Evolutionary conservation across 2,329 filamentous ascomycete species (phyloP).

Genomic region (Pseudodiploospora longispora): DNA sequence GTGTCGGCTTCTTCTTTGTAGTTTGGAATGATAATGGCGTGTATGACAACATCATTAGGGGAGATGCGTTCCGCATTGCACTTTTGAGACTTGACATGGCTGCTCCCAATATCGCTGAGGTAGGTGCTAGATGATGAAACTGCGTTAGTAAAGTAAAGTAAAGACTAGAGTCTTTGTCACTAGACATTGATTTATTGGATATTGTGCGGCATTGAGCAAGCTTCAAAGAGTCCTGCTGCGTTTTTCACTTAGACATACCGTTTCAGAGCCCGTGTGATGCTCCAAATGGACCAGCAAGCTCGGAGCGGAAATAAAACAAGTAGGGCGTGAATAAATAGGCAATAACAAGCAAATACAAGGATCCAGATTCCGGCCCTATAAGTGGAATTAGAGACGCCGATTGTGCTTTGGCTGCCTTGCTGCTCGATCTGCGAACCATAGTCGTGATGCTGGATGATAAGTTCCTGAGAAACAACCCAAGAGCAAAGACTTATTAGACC

Average conservation of each 20-base stretch:
- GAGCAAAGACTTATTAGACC: constrained; percentile 40
- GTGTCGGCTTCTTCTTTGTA: constrained; percentile 68
- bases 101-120: constrained; percentile 35
- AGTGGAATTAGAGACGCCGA: constrained; percentile 22
- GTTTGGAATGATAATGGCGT: constrained; percentile 64
- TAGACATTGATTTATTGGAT: constrained; percentile 48
- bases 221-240: constrained; percentile 32
- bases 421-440: constrained; percentile 31
- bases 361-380: constrained; percentile 42
- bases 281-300: constrained; percentile 53
- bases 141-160: no score
- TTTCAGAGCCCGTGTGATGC: constrained; percentile 44
- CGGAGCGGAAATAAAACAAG: constrained; percentile 56
- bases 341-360: constrained; percentile 54
- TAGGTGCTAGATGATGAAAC: constrained; percentile 40
- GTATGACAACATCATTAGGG: constrained; percentile 35
- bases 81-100: no score
- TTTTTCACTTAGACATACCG: constrained; percentile 23
- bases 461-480: constrained; percentile 47
- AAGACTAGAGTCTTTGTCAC: constrained; percentile 19
- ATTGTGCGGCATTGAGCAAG: constrained; percentile 39
- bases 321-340: constrained; percentile 54
- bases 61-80: no score
- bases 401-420: constrained; percentile 23
- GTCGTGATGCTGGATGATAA: constrained; percentile 33